phyloP scores from a whole-genome alignment of 2,329 filamentous ascomycete species.

The Botrytis porri region DNA sequence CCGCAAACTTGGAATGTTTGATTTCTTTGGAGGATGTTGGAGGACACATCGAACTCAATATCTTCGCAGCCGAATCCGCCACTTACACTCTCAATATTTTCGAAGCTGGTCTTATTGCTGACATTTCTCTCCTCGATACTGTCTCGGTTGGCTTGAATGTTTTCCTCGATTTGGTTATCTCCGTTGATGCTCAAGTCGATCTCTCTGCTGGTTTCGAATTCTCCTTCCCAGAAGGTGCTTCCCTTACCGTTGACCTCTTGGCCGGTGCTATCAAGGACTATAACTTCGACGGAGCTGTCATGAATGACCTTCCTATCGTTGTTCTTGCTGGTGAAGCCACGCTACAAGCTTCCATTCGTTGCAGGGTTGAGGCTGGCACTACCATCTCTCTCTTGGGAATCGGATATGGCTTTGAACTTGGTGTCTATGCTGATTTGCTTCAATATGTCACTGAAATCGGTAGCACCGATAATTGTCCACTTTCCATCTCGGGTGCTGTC shows the following conservation, averaged over 20 bases:
- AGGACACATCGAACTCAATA: constrained; percentile 29
- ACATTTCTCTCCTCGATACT: constrained; percentile 26
- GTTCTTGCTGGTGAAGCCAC: constrained; percentile 27
- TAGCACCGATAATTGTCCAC: constrained; percentile 21
- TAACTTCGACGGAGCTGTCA: constrained; percentile 24
- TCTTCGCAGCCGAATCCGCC: constrained; percentile 22
- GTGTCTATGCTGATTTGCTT: constrained; percentile 28
- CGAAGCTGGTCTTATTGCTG: constrained; percentile 21
- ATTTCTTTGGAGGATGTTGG: constrained; percentile 26
- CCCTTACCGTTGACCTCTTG: constrained; percentile 31
- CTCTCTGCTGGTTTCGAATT: constrained; percentile 31
- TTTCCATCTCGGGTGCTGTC: constrained; percentile 23
- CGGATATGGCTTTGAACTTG: constrained; percentile 29
- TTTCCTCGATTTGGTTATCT: constrained; percentile 30
- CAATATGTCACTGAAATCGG: constrained; percentile 27
- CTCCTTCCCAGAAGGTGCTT: constrained; percentile 29
- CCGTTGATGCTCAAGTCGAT: constrained; percentile 26
- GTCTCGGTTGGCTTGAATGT: constrained; percentile 28
- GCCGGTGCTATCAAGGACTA: constrained; percentile 27
- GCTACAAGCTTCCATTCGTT: constrained; percentile 29
- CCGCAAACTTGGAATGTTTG: constrained; percentile 27
- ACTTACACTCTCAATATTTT: constrained; percentile 29
- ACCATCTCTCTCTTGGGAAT: constrained; percentile 27
- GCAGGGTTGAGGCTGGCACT: constrained; percentile 29
- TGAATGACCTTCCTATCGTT: constrained; percentile 27